phyloP scores from a whole-genome alignment of 1,284 basidiomycete species.

The Apiotrichum akiyoshidainum region DNA sequence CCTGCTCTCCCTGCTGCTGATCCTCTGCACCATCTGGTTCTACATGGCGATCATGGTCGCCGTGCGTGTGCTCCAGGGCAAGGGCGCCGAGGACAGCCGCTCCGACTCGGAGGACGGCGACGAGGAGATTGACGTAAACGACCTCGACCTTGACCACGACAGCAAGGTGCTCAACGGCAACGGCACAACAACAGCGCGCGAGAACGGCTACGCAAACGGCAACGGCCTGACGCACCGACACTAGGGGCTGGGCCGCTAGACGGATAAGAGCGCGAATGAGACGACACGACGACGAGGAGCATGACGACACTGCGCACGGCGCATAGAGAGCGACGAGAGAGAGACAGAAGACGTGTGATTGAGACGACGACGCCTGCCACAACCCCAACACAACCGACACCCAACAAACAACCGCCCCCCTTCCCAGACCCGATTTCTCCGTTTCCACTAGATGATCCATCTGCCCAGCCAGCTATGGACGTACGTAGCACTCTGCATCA shows the following conservation, averaged over 20 bases:
- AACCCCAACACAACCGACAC: no score
- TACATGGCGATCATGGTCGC: conserved; percentile 77
- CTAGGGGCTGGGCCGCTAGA: background rate
- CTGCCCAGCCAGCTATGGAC: no score
- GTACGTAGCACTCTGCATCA: no score
- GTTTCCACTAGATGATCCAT: no score
- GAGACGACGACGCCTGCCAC: background rate
- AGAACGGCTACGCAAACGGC: conserved; percentile 8
- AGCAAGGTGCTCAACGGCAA: background rate
- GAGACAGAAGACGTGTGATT: conserved; percentile 1
- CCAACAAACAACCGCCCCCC: no score
- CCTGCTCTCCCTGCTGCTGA: conserved; percentile 59
- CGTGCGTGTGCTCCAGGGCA: conserved; percentile 70
- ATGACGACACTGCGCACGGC: background rate
- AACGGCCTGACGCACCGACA: conserved; percentile 2
- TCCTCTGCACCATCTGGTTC: conserved; percentile 80
- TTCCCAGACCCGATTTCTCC: no score
- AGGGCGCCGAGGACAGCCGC: conserved; percentile 76
- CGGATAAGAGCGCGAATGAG: background rate
- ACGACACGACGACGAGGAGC: background rate
- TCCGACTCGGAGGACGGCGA: conserved; percentile 70
- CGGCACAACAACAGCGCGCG: background rate
- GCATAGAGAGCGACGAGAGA: background rate
- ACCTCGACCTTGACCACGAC: background rate
- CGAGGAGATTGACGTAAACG: conserved; percentile 13